A percentile compares a stretch with the other conserved stretches of the same genome.
Evolutionary conservation across 106 monocot species (phyloP).

Genomic region (Apostasia ramifera): DNA sequence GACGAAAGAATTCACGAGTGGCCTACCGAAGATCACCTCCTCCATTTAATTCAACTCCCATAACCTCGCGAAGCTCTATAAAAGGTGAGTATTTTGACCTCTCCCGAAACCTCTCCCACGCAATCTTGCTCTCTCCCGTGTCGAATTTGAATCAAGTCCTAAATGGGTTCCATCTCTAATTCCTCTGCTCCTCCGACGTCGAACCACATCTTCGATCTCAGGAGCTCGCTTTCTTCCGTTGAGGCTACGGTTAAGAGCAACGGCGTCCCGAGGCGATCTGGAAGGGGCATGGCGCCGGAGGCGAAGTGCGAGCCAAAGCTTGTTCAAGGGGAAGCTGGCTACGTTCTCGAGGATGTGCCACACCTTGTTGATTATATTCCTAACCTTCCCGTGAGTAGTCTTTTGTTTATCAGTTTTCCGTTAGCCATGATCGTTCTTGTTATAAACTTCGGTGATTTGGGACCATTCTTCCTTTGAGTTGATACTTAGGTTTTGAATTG

Average conservation of each 20-base stretch:
- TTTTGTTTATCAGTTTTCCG: background rate
- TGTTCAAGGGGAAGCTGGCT: conserved; percentile 46
- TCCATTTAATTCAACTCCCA: background rate
- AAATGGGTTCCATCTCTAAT: conserved; percentile 2
- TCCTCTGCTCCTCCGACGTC: background rate
- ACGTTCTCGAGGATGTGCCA: conserved; percentile 72
- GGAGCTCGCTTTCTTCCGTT: conserved; percentile 5
- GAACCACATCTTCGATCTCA: background rate
- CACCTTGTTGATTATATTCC: conserved; percentile 60
- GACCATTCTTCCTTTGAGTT: background rate
- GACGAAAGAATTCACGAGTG: background rate
- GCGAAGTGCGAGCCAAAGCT: conserved; percentile 21
- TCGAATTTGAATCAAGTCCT: background rate
- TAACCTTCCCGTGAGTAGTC: conserved; percentile 32
- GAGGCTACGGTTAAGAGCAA: background rate
- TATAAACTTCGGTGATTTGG: background rate
- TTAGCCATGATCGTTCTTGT: background rate
- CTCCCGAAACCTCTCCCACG: background rate
- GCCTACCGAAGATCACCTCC: background rate
- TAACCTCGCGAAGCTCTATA: background rate
- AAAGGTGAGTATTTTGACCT: background rate
- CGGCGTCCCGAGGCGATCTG: background rate
- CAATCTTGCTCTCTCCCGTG: background rate
- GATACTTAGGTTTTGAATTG: background rate
- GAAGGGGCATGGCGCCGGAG: conserved; percentile 12